These are phyloP conservation scores for Rutidosis leptorrhynchoides DNA, from an alignment of 129 eudicot species.

Conservation along the genomic window DNA sequence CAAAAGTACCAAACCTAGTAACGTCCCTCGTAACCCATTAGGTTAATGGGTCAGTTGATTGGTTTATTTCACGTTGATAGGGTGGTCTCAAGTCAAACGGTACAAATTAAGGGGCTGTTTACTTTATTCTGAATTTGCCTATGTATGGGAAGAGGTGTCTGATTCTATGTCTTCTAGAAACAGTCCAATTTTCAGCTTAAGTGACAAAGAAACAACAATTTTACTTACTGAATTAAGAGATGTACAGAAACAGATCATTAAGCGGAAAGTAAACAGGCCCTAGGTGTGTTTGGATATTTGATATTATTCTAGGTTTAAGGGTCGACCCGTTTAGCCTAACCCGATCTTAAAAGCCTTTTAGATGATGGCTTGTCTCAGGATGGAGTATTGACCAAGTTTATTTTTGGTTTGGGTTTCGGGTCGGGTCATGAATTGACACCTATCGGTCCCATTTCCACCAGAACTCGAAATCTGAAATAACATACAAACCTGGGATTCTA, in stretches of 20 bases:
- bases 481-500: slow-evolving; percentile 58
- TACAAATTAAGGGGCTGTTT: background rate
- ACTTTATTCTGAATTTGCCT: too few species aligned
- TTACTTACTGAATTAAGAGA: too few species aligned
- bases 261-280: too few species aligned
- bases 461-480: background rate
- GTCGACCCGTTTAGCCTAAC: background rate
- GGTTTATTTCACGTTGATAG: background rate
- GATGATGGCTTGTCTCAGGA: background rate
- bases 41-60: background rate
- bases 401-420: too few species aligned
- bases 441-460: background rate
- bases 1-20: too few species aligned
- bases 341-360: background rate
- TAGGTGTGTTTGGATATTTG: too few species aligned
- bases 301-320: background rate
- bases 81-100: background rate
- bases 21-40: background rate
- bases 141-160: too few species aligned
- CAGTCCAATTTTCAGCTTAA: too few species aligned
- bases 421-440: too few species aligned
- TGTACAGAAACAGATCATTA: too few species aligned
- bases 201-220: too few species aligned
- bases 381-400: background rate
- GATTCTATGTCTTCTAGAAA: too few species aligned